Evolutionary conservation across 164 flowering plant genomes (phyloP), one percentile per base, ranked within the genome.

Genomic region (Umbellularia californica): DNA sequence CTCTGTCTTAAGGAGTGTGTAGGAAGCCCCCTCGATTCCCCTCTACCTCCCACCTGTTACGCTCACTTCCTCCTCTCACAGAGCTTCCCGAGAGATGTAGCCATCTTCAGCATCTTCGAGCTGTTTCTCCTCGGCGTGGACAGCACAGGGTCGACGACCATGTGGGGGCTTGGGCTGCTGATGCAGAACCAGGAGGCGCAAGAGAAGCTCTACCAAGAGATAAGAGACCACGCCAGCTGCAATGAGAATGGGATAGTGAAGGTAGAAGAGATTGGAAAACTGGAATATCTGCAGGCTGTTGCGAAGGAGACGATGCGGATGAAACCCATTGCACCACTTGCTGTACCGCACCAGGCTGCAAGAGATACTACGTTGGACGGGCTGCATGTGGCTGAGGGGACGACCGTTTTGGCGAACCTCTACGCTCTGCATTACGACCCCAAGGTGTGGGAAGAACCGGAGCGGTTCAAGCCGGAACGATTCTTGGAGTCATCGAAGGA

Each of bases 121-220:
- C 3, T 72, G 20, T 79, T 75, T 65, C 2, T 35, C 50, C 76
- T 79, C 22, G 70, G 52, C 2, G 23, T 72, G 2, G 81, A 79
- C 50, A 76, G 78, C 73, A 79, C 81, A 9, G 22, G 76, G 23
- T 52, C 47, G 0, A 52, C 81, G 20, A 64, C 72, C 5, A 12
- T 76, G 12, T 79, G 81, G 81, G 78, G 78, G 2, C 76, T 79
- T 0, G 76, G 74, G 2, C 72, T 67, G 25, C 55, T 79, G 69
- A 63, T 75, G 13, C 72, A 68, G 20, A 23, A 79, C 0, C 58
- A 22, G 4, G 35, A 68, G 0, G 23, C 25, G 2, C 81, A 79
- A 52, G 25, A 68, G 13, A 79, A 72, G 70, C 68, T 79, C 9
- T 70, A 27, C 41, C 24, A 69, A 1, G 76, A 79, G 28, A 30